phyloP scores from a whole-genome alignment of 2,329 filamentous ascomycete species.

The Apiospora koreana region DNA sequence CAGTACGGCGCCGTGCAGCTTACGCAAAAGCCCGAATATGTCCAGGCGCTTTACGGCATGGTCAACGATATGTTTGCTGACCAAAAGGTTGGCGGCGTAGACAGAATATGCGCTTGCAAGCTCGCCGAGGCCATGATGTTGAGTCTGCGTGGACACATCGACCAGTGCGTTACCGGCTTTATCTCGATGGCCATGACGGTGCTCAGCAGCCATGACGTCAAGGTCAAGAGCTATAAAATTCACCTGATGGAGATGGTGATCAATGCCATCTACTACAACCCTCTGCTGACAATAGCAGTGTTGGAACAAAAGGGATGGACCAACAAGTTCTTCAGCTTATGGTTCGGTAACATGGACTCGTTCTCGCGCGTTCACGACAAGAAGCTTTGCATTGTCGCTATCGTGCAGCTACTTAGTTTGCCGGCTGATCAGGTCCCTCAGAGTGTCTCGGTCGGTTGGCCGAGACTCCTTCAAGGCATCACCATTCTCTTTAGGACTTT shows the following conservation, averaged over 20 bases:
- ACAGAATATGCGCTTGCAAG: slow-evolving; percentile 96
- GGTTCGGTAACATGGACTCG: slow-evolving; percentile 94
- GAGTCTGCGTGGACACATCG: slow-evolving; percentile 84
- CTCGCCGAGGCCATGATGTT: slow-evolving; percentile 97
- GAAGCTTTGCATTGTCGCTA: slow-evolving; percentile 95
- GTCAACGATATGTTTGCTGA: slow-evolving; percentile 93
- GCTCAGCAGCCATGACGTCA: slow-evolving; percentile 72
- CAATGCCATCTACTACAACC: slow-evolving; percentile 98
- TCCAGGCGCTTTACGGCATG: slow-evolving; percentile 89
- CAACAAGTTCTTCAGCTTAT: slow-evolving; percentile 97
- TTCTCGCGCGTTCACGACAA: slow-evolving; percentile 97
- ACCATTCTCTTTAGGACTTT: slow-evolving; percentile 91
- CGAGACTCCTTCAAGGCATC: slow-evolving; percentile 81
- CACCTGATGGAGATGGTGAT: slow-evolving; percentile 99
- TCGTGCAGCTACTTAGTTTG: slow-evolving; percentile 80
- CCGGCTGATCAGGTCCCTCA: slow-evolving; percentile 78
- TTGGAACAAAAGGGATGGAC: slow-evolving; percentile 94
- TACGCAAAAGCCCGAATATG: slow-evolving; percentile 80
- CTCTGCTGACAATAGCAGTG: slow-evolving; percentile 77
- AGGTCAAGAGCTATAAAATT: slow-evolving; percentile 91
- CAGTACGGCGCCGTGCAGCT: slow-evolving; percentile 84
- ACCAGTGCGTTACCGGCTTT: slow-evolving; percentile 86
- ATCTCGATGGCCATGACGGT: slow-evolving; percentile 86
- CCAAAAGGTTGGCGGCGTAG: slow-evolving; percentile 87
- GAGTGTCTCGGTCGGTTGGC: slow-evolving; percentile 96